Conservation (phyloP, 331 rosid genomes). For the Acacia pycnantha region DNA sequence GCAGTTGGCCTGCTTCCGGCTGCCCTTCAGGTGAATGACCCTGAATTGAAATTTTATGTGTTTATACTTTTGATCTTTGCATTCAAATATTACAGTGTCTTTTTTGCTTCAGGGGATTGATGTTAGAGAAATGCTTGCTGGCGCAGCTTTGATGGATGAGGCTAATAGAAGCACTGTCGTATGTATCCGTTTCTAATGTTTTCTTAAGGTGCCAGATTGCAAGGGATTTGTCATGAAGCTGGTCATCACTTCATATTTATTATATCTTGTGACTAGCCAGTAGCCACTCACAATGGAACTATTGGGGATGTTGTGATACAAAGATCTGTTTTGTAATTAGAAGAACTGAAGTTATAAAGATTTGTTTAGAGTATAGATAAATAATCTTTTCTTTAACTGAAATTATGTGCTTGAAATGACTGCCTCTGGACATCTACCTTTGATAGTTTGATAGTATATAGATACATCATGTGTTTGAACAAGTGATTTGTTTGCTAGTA, state of each 20-base stretch:
- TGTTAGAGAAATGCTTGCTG: conserved; percentile 78
- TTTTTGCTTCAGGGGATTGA: conserved; percentile 47
- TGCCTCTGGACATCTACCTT: background rate
- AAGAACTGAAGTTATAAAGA: background rate
- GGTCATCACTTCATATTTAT: background rate
- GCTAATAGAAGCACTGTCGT: conserved; percentile 82
- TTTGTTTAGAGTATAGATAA: background rate
- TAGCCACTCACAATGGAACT: background rate
- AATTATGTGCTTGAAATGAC: background rate
- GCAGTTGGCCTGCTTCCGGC: conserved; percentile 99
- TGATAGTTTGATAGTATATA: background rate
- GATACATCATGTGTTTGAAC: background rate
- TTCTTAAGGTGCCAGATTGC: background rate
- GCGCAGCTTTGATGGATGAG: conserved; percentile 89
- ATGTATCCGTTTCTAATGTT: conserved; percentile 31
- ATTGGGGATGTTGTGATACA: background rate
- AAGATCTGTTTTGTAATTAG: background rate
- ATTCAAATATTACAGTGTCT: conserved; percentile 9
- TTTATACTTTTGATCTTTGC: background rate
- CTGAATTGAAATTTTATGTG: conserved; percentile 24
- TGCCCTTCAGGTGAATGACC: conserved; percentile 81
- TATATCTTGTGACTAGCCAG: conserved; percentile 1
- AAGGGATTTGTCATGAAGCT: background rate
- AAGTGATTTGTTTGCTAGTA: background rate
- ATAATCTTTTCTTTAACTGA: background rate